Evolutionary conservation across 2,329 filamentous ascomycete genomes (phyloP).

Genomic region (Chaetomiaceae sp.): DNA sequence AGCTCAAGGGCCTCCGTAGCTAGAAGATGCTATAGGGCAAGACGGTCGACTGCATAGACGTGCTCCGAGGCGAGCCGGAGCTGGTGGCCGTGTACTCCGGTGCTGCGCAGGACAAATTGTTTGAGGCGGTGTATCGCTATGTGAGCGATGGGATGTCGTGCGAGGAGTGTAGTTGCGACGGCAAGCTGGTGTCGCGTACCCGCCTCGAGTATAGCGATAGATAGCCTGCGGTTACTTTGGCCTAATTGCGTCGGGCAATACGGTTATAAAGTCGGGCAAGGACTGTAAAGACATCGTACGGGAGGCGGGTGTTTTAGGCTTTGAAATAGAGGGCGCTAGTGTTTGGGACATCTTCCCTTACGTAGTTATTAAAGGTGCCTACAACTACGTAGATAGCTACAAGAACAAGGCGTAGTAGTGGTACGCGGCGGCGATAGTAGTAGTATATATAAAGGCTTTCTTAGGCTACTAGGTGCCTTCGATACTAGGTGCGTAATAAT

Average conservation of each 20-base stretch:
- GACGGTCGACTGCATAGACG: constrained; percentile 6
- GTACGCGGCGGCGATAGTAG: constrained; percentile 1
- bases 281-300: constrained; percentile 6
- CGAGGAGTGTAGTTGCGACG: constrained; percentile 2
- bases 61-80: constrained; percentile 1
- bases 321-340: constrained; percentile 12
- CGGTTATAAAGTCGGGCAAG: constrained; percentile 1
- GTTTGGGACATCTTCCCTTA: constrained; percentile 12
- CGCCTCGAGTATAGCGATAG: constrained; percentile 2
- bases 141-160: neutral
- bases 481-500: neutral
- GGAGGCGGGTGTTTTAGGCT: neutral
- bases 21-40: constrained; percentile 2
- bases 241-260: constrained; percentile 12
- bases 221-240: constrained; percentile 10
- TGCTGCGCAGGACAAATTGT: constrained; percentile 4
- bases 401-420: constrained; percentile 12
- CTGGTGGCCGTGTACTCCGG: constrained; percentile 7
- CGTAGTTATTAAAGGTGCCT: constrained; percentile 9
- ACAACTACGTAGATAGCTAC: constrained; percentile 12
- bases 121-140: constrained; percentile 7
- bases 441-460: constrained; percentile 1
- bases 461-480: neutral
- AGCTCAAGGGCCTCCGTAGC: constrained; percentile 11
- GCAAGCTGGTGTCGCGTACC: constrained; percentile 2